Evolutionary conservation across 768 basidiomycete genomes (phyloP), one percentile per base, ranked within the genome.

Genomic region (Mycena albidolilacea): DNA sequence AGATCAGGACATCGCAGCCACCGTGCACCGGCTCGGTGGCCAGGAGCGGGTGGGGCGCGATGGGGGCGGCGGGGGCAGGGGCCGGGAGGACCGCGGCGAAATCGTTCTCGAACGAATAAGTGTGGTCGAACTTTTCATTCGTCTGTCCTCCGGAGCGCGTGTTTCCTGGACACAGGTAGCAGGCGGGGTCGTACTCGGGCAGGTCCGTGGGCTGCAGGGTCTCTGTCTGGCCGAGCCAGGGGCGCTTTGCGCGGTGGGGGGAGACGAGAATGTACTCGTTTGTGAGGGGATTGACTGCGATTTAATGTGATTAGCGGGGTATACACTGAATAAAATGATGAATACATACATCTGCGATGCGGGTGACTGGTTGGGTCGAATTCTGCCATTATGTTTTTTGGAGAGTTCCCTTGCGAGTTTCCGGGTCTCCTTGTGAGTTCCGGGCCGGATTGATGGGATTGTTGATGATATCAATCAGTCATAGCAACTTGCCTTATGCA

Each of bases 111-210:
- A 97, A 97, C 7, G 89, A 83, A 80, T 86, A 90, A 12, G 92
- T 94, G 17, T 88, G 82, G n/a, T 85, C 80, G 82, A 95, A 97
- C 23, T 80, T 73, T 1, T 89, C 91, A 79, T 96, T 97, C 67
- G 81, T 78, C 68, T 88, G 81, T 0, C 94, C 95, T n/a, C 90
- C 90, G 0, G 92, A 90, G 21, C 96, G 90, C 30, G 84, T 71
- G 79, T 97, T 97, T 17, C 96, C 92, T 0, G 97, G 96, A 77
- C 97, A 98, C 58, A 98, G 90, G 80, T 95, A 97, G 78, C 96
- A 97, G 48, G 83, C 81, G 6, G 88, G 87, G 77, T 96, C 95
- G 76, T 95, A 89, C 55, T 86, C 73, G 0, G 92, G 92, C 6
- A 93, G 85, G 44, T 83, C 79, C 8, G 83, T 78, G 1, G 85